phyloP scores from a whole-genome alignment of 768 basidiomycete species.

The Leccinum subgranulosum region DNA sequence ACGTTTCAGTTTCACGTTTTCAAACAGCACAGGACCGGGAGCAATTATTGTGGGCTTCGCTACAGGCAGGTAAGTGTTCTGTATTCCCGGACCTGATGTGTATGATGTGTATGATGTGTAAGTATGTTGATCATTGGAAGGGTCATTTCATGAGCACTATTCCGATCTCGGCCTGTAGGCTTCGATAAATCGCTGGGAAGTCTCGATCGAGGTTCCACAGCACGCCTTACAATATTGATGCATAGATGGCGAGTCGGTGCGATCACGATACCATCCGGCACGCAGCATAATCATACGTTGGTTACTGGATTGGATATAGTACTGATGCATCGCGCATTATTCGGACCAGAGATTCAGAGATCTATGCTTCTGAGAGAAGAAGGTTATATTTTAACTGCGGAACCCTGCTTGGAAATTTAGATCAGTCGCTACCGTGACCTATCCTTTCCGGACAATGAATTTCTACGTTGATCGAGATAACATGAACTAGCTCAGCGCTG shows the following conservation, averaged over 20 bases:
- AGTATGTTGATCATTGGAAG: constrained; percentile 37
- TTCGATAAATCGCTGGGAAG: no score
- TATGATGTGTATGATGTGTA: constrained; percentile 16
- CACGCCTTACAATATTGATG: background rate
- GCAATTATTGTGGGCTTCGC: constrained; percentile 24
- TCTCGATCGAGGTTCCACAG: no score
- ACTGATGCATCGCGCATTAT: background rate
- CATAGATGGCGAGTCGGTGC: background rate
- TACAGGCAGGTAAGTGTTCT: no score
- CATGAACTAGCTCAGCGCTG: background rate
- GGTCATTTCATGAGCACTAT: background rate
- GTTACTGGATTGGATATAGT: background rate
- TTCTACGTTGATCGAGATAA: background rate
- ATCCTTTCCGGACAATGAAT: background rate
- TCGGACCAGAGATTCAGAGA: background rate
- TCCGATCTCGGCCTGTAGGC: background rate
- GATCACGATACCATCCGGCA: background rate
- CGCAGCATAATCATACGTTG: background rate
- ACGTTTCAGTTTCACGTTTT: constrained; percentile 10
- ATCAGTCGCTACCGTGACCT: background rate
- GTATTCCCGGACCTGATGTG: background rate
- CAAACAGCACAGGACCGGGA: constrained; percentile 21
- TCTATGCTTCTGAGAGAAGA: no score
- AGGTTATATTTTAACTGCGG: background rate
- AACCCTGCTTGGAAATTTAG: background rate